These are phyloP conservation scores for Coelastrella sp. DNA, from an alignment of 139 green algal species.

Conservation along the genomic window DNA sequence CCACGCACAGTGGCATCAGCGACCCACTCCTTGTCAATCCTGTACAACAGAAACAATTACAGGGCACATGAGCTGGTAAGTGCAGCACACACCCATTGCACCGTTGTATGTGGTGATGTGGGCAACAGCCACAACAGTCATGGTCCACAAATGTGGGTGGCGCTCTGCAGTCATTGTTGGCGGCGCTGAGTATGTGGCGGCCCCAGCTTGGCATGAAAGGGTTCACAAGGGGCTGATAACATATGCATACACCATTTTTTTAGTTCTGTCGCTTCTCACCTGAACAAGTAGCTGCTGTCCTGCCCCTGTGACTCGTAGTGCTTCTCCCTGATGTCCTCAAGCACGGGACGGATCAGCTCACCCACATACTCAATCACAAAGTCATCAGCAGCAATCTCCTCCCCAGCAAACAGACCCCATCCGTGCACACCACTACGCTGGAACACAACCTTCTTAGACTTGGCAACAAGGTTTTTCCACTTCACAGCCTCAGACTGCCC, in stretches of 20 bases:
- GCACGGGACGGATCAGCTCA: conserved; percentile 67
- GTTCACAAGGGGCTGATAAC: neutral
- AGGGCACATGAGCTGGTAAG: neutral
- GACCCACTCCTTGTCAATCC: conserved; percentile 46
- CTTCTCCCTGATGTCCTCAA: conserved; percentile 73
- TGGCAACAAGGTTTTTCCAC: conserved; percentile 51
- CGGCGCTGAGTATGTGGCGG: too few relatives aligned
- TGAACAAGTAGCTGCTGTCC: conserved; percentile 38
- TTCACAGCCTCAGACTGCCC: conserved; percentile 43
- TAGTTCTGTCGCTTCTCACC: neutral
- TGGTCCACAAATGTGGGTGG: neutral
- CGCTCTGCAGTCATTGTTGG: neutral
- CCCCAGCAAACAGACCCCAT: conserved; percentile 83
- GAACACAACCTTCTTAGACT: conserved; percentile 61
- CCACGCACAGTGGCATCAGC: conserved; percentile 80
- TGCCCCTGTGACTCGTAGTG: conserved; percentile 71
- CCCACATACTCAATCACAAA: conserved; percentile 93
- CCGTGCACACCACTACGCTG: conserved; percentile 73
- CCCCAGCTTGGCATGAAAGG: neutral
- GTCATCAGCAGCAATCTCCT: conserved; percentile 71
- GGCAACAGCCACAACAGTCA: neutral
- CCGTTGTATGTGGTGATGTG: neutral
- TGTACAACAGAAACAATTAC: neutral
- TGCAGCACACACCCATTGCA: neutral
- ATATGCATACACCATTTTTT: neutral